Base-by-base conservation (phyloP, 2,329 filamentous ascomycete species). In the Sporothrix pseudoabietina region DNA sequence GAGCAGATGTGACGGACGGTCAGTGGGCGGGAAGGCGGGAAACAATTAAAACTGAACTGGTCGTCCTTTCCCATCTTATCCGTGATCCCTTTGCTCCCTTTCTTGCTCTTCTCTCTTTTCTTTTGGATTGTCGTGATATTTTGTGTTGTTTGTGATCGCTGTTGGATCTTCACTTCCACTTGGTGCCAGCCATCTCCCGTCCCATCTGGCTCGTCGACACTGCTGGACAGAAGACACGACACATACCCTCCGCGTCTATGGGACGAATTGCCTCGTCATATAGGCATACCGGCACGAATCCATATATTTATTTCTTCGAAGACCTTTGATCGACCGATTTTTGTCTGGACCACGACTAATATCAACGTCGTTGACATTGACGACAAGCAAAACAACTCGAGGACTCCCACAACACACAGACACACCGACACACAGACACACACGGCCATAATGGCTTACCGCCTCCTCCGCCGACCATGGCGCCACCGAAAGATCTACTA, bases 391-490 rank as follows among this genome's bases (percentile, higher is more conserved):
- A 6, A 12, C 1, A 69, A 6, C 35, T 49, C 32, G 49, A 10
- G 30, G 49, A 55, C 10, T 4, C 7, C 1, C 30, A 26, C 22
- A 9, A 10, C 52, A 52, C 41, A 26, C 41, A 10, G 22, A 52
- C 49, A 32, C 41, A 26, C 41, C 6, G 22, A 52, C 49, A 32
- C 47, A 39, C 47, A 39, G 16, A 26, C 39, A 19, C 49, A 52
- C 35, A 61, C 55, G 30, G 14, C 14, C 65, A 65, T 4, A 12
- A 84, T 84, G 83, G 78, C 77, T 65, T 89, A 89, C 79, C 83
- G 82, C 81, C 85, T 91, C 77, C 80, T 93, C 41, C 87, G 86
- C 75, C 87, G 87, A 76, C 82, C 84, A 81, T 89, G 87, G 87
- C 88, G 81, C 82, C 85, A 82, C 82, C 87, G 80, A 81, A 86